These are phyloP conservation scores for Smallanthus sonchifolius DNA, from an alignment of 129 eudicot genomes.

Conservation along the genomic window DNA sequence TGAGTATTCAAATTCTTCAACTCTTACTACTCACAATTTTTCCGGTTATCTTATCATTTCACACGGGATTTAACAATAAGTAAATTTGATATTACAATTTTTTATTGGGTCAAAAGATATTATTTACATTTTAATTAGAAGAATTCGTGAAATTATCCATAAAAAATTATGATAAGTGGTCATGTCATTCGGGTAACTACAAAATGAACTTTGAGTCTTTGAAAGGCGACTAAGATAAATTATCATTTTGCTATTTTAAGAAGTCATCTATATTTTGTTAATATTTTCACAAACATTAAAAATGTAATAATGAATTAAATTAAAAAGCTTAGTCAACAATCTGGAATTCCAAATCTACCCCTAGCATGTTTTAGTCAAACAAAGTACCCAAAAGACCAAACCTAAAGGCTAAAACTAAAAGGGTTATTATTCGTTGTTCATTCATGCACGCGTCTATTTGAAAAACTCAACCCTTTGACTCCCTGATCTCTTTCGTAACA, in stretches of 20 bases:
- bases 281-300: neutral
- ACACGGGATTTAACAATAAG: too few species aligned
- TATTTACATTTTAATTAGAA: too few species aligned
- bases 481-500: constrained; percentile 1
- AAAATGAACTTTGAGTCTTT: neutral
- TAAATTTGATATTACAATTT: too few species aligned
- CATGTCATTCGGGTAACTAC: too few species aligned
- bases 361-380: neutral
- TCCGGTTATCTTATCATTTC: too few species aligned
- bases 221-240: neutral
- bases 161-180: too few species aligned
- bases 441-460: constrained; percentile 16
- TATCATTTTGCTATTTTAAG: neutral
- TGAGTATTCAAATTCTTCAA: too few species aligned
- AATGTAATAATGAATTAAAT: neutral
- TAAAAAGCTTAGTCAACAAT: neutral
- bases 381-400: neutral
- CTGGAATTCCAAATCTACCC: neutral
- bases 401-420: too few species aligned
- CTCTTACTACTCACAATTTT: too few species aligned
- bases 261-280: neutral
- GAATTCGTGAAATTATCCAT: too few species aligned
- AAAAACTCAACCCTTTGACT: constrained; percentile 26
- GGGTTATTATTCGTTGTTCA: neutral
- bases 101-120: too few species aligned